phyloP scores from a whole-genome alignment of 345 rosid species.

The Luvunga scandens region DNA sequence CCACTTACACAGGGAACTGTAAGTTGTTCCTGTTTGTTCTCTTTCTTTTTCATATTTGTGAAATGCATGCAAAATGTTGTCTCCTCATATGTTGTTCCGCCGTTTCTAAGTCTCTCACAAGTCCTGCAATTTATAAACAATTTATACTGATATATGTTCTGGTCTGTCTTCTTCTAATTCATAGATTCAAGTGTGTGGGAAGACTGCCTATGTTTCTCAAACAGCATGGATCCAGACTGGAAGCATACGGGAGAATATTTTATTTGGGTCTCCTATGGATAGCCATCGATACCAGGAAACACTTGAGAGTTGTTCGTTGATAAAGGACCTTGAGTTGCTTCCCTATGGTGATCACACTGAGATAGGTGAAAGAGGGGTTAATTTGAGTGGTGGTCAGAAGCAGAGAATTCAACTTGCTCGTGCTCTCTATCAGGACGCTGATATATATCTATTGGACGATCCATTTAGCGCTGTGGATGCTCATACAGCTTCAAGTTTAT shows the following conservation, averaged over 20 bases:
- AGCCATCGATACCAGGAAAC: constrained; percentile 66
- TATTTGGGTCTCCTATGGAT: constrained; percentile 80
- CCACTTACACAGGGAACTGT: constrained; percentile 66
- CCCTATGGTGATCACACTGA: constrained; percentile 94
- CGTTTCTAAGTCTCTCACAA: neutral
- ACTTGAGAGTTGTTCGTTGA: constrained; percentile 69
- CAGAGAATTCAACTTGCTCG: constrained; percentile 97
- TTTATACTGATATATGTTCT: neutral
- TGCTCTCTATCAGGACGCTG: constrained; percentile 91
- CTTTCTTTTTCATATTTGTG: neutral
- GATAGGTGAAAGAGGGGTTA: constrained; percentile 97
- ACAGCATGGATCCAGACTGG: constrained; percentile 97
- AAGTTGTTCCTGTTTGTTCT: constrained; percentile 25
- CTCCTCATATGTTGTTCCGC: neutral
- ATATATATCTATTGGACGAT: constrained; percentile 88
- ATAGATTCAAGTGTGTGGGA: constrained; percentile 77
- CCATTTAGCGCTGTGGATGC: constrained; percentile 99
- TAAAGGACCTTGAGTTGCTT: constrained; percentile 84
- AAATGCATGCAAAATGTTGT: neutral
- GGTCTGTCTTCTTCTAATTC: neutral
- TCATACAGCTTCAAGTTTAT: constrained; percentile 84
- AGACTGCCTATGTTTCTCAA: constrained; percentile 88
- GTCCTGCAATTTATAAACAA: neutral
- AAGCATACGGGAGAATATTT: constrained; percentile 72
- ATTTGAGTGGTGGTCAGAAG: constrained; percentile 97